Percentiles rank a stretch among this genome's conserved stretches.
Conservation (phyloP, 2,329 filamentous ascomycete species). For the Byssochlamys sp. region DNA sequence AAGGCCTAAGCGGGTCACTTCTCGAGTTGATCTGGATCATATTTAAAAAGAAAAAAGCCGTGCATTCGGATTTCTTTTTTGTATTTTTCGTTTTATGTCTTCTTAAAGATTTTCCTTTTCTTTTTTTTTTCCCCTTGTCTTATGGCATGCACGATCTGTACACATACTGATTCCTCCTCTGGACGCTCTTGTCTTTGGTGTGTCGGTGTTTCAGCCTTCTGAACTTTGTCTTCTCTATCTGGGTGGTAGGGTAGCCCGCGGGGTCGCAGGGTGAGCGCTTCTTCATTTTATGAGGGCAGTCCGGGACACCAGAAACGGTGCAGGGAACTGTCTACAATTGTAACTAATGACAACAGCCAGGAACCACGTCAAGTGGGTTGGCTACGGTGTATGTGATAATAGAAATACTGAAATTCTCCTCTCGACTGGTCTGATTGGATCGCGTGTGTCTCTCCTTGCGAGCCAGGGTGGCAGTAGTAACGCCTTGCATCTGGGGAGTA, state of each 20-base stretch:
- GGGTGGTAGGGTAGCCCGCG: not conserved
- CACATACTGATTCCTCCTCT: constrained; percentile 18
- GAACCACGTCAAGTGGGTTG: constrained; percentile 24
- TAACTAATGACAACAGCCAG: constrained; percentile 33
- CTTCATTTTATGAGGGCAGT: not conserved
- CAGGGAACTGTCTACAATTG: constrained; percentile 25
- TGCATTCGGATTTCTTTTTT: constrained; percentile 8
- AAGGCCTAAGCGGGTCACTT: constrained; percentile 46
- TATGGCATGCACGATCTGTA: constrained; percentile 26
- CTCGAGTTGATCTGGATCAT: not conserved
- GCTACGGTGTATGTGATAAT: constrained; percentile 28
- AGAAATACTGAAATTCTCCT: constrained; percentile 33
- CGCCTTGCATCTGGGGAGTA: constrained; percentile 2
- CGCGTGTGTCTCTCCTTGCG: not conserved
- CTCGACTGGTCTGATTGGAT: constrained; percentile 16
- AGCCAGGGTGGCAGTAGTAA: not conserved
- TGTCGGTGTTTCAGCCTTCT: constrained; percentile 23
- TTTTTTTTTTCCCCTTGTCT: constrained; percentile 15
- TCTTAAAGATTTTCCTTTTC: constrained; percentile 14
- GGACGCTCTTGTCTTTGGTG: constrained; percentile 18
- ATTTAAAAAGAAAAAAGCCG: not conserved
- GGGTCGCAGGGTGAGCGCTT: not conserved
- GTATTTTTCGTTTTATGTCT: constrained; percentile 14
- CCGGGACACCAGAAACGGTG: not conserved
- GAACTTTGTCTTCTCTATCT: constrained; percentile 5